Evolutionary conservation across 2,329 filamentous ascomycete species (phyloP), one percentile per base, ranked within the genome.

Genomic region (Aspergillaceae sp.): DNA sequence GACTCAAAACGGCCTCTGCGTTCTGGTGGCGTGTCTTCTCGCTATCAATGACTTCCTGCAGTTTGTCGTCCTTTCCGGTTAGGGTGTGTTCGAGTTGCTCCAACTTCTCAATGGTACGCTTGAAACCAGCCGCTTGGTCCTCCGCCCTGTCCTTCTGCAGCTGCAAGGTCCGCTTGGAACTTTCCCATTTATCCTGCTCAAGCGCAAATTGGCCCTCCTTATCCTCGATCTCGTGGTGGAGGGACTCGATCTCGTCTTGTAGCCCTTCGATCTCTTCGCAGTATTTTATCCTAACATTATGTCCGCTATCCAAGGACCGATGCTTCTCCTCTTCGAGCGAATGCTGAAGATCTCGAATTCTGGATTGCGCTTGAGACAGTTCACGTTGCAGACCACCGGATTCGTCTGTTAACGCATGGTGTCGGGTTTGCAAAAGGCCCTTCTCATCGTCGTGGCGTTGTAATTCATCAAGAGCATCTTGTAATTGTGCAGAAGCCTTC

Each of bases 131-230:
- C 3, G 81, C 82, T 55, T 81, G 80, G 56, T 87, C 81, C 58
- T 87, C 82, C 0, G 82, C 80, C 46, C 77, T 76, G 42, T 81
- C 75, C 45, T 79, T 79, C 55, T 87, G 81, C 1, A 80, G 74
- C 56, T 86, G 78, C 1, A 89, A 68, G 36, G 75, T 77, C 32
- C 79, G 77, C 56, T 75, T 82, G 57, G 83, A 79, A 5, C 76
- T 78, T 44, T 85, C 81, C 84, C 84, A 88, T 56, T 82, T 80
- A 51, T 87, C 84, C 61, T 77, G 79, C 56, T 87, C 82, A 47
- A 83, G 79, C 48, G 83, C 81, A 65, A 84, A 83, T 34, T 84
- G 72, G 41, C 82, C 83, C 55, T 87, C 81, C 53, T 82, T 85
- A 54, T 86, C 80, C 53, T 80, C 77, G 30, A 86, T 74, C 51